Conservation (phyloP, 306 rosid genomes). For the Abrus pulchellus region DNA sequence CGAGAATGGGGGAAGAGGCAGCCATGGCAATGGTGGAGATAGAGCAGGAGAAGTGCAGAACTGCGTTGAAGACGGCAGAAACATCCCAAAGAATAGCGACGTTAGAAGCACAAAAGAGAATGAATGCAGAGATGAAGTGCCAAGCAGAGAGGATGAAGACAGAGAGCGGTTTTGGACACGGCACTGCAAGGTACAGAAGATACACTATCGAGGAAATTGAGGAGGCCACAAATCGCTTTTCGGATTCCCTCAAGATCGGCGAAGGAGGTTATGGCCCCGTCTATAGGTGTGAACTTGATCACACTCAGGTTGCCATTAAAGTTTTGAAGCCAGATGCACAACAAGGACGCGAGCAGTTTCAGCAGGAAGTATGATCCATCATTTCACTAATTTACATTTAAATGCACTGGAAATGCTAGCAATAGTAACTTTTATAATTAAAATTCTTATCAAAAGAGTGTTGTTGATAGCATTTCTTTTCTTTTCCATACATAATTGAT, state of each 20-base stretch:
- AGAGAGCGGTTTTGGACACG: neutral
- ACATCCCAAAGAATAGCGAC: slow-evolving; percentile 64
- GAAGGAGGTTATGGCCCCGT: slow-evolving; percentile 99
- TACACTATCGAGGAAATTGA: slow-evolving; percentile 83
- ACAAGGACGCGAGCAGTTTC: slow-evolving; percentile 83
- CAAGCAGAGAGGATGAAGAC: slow-evolving; percentile 50
- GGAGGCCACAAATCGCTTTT: slow-evolving; percentile 67
- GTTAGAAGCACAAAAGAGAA: slow-evolving; percentile 68
- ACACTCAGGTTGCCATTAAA: slow-evolving; percentile 86
- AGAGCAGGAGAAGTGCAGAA: slow-evolving; percentile 71
- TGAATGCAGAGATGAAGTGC: slow-evolving; percentile 55
- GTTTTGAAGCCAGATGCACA: slow-evolving; percentile 79
- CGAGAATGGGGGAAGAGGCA: slow-evolving; percentile 58
- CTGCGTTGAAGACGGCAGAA: slow-evolving; percentile 73
- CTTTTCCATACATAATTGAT: too few species aligned
- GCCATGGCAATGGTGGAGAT: slow-evolving; percentile 64
- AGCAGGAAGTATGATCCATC: slow-evolving; percentile 60
- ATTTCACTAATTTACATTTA: too few species aligned
- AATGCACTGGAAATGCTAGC: too few species aligned
- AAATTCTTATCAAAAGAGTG: too few species aligned
- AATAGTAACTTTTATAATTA: too few species aligned
- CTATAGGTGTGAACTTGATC: slow-evolving; percentile 73
- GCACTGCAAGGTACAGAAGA: slow-evolving; percentile 61
- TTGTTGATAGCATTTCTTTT: too few species aligned
- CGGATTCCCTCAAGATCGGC: slow-evolving; percentile 68